Evolutionary conservation across 163 green algal genomes (phyloP).

Genomic region (Scenedesmus sp.): DNA sequence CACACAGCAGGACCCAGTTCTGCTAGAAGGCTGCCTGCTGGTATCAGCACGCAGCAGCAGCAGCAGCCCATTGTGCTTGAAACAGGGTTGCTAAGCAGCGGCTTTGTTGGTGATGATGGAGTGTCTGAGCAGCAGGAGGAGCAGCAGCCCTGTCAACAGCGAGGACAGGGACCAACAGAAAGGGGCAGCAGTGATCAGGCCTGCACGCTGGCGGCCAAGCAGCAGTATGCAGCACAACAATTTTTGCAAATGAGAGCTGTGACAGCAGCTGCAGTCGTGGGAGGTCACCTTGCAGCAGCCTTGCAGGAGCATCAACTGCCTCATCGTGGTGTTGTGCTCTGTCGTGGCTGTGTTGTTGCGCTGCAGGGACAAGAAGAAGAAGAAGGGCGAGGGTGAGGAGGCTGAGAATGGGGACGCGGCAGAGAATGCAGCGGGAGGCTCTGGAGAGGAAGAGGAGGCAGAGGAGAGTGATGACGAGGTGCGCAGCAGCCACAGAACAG

Average conservation of each 20-base stretch:
- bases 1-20: no score
- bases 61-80: neutral
- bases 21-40: no score
- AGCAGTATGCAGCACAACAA: neutral
- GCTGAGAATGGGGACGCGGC: slow-evolving; percentile 56
- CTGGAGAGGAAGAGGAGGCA: slow-evolving; percentile 68
- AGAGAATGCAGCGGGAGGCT: slow-evolving; percentile 51
- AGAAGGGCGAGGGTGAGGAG: slow-evolving; percentile 59
- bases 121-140: no score
- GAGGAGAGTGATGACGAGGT: slow-evolving; percentile 69
- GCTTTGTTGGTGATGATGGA: no score
- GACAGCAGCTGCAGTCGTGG: no score
- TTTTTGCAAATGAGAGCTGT: no score
- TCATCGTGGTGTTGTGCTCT: neutral
- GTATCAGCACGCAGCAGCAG: neutral
- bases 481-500: neutral
- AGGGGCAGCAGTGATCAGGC: neutral
- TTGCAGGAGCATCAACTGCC: no score
- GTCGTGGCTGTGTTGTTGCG: neutral
- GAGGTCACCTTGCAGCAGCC: no score
- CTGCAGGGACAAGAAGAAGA: slow-evolving; percentile 73
- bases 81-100: neutral
- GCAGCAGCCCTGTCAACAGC: no score
- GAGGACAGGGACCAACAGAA: neutral
- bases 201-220: neutral